Evolutionary conservation across 345 rosid species (phyloP), one percentile per base, ranked within the genome.

Genomic region (Salix udensis): DNA sequence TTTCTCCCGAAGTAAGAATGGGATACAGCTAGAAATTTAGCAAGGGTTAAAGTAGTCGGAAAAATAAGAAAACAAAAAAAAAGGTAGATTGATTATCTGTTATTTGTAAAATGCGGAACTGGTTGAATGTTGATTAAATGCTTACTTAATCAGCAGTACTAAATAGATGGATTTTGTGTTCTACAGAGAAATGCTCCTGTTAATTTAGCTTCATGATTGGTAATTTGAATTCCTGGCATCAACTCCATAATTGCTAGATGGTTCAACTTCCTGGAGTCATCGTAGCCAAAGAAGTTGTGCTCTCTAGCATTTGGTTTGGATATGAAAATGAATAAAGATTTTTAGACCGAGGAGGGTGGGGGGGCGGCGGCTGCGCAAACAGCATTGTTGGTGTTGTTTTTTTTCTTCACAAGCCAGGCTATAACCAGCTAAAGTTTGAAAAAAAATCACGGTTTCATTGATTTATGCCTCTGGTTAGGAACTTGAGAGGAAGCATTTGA

Each of bases 1-100:
- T 64, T 91, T 93, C 87, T 88, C 94, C 1, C 83, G 94, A 64
- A 93, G 91, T 67, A 91, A 93, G 88, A 91, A 90, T n/a, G 96
- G 98, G 73, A 87, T 95, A 73, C 97, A 93, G 67, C 84, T 93
- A 58, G 96, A 89, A 67, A 90, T 95, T 76, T 93, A 90, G 85
- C n/a, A 28, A 23, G 48, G 64, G 37, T 21, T 39, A 34, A 10
- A 42, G 46, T 42, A 42, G 14, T 42, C 46, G 46, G 46, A 42
- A 40, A 15, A 34, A 30, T 67, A 72, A 40, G 48, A 34, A 31
- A 23, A 61, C 26, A 11, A 19, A 11, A 23, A 23, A 36, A 36
- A 61, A 16, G 40, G 67, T 24, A 24, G 11, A 61, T 23, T 66
- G n/a, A 55, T 23, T 40, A 30, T 74, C 30, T 58, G 30, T 75